These are phyloP conservation scores for Paramecium sonneborni DNA, from an alignment of 73 alveolate genomes.

Conservation along the genomic window DNA sequence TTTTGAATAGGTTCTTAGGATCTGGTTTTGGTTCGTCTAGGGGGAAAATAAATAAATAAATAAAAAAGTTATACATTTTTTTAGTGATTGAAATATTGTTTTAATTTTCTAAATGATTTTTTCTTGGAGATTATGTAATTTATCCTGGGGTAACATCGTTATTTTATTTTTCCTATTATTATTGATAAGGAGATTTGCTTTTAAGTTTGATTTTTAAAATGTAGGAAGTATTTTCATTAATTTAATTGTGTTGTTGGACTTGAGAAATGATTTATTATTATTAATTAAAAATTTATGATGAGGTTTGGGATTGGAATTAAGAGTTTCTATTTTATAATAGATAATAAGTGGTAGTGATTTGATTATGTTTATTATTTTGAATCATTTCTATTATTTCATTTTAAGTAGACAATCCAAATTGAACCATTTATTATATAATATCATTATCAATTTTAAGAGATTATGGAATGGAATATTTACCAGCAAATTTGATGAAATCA, in stretches of 20 bases:
- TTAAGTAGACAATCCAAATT: background rate
- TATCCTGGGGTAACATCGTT: background rate
- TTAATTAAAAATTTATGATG: background rate
- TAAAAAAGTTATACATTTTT: background rate
- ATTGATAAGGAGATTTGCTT: background rate
- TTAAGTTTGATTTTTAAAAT: background rate
- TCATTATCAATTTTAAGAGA: background rate
- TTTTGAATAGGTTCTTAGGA: background rate
- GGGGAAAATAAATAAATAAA: too few relatives aligned
- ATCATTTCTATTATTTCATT: slow-evolving; percentile 61
- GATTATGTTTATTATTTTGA: slow-evolving; percentile 85
- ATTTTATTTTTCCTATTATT: background rate
- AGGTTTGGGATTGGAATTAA: background rate
- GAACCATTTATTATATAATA: background rate
- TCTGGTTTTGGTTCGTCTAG: background rate
- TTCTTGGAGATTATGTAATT: background rate
- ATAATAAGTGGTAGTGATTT: slow-evolving; percentile 87
- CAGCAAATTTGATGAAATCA: slow-evolving; percentile 76
- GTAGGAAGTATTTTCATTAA: background rate
- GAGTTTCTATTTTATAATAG: slow-evolving; percentile 79
- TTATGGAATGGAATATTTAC: background rate
- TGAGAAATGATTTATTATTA: background rate
- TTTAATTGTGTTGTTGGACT: background rate
- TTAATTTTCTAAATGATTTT: background rate
- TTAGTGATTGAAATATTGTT: background rate